A percentile compares a stretch with the other conserved stretches of the same genome.
Conservation (phyloP, 805 yeast genomes). For the Candida suzukii region DNA sequence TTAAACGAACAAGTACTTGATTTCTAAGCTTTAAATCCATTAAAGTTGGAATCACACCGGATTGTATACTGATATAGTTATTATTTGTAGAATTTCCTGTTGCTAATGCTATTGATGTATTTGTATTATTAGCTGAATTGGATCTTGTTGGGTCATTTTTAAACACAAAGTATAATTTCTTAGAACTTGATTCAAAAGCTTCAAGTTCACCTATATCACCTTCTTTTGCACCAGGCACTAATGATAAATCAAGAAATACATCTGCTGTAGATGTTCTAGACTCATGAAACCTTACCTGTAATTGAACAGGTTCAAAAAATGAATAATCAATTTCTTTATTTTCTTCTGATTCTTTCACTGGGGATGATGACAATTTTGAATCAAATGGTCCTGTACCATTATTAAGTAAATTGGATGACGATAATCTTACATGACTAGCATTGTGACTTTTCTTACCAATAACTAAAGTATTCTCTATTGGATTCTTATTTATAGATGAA, state of each 20-base stretch:
- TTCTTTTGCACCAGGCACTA: constrained; percentile 55
- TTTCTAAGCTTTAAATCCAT: constrained; percentile 65
- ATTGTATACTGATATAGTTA: constrained; percentile 46
- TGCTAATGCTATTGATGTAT: neutral
- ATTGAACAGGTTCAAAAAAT: constrained; percentile 27
- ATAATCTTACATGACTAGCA: neutral
- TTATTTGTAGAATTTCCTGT: constrained; percentile 9
- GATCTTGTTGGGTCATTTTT: constrained; percentile 14
- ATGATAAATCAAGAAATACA: constrained; percentile 53
- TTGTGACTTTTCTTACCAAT: neutral
- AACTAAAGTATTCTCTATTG: constrained; percentile 6
- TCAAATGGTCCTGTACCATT: neutral
- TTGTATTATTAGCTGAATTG: neutral
- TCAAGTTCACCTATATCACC: constrained; percentile 74
- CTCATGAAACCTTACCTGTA: constrained; percentile 62
- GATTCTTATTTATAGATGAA: neutral
- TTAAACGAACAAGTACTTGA: constrained; percentile 49
- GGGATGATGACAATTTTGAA: neutral
- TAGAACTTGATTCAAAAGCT: constrained; percentile 31
- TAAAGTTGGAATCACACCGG: constrained; percentile 51
- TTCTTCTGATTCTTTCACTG: neutral
- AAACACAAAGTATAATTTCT: constrained; percentile 38
- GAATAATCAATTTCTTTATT: neutral
- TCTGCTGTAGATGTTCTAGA: constrained; percentile 46
- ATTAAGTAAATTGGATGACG: neutral